Evolutionary conservation across 495 filamentous ascomycete genomes (phyloP).

Genomic region (Hypoxylon trugodes): DNA sequence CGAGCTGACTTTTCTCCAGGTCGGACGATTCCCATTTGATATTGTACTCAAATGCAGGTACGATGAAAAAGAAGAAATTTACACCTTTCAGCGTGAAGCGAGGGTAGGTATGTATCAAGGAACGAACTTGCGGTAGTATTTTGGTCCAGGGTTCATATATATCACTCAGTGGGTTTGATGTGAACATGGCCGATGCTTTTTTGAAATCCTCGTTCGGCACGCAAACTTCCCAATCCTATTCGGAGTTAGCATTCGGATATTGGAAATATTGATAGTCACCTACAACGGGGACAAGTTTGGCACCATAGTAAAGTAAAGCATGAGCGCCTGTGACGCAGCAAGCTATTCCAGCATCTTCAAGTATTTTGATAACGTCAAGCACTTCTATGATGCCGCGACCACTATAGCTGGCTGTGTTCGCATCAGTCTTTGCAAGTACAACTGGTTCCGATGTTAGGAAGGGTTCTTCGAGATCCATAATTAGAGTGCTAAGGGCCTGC

Average conservation of each 20-base stretch:
- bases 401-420: constrained; percentile 2
- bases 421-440: background rate
- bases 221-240: constrained; percentile 2
- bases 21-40: background rate
- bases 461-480: background rate
- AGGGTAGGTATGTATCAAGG: constrained; percentile 1
- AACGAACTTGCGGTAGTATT: background rate
- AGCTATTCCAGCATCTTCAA: background rate
- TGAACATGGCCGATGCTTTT: constrained; percentile 3
- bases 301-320: constrained; percentile 5
- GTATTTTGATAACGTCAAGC: constrained; percentile 1
- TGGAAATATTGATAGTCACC: background rate
- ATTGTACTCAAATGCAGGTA: background rate
- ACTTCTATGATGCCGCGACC: constrained; percentile 2
- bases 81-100: background rate
- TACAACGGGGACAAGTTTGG: background rate
- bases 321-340: background rate
- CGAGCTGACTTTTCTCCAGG: background rate
- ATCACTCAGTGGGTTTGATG: background rate
- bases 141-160: background rate
- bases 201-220: background rate
- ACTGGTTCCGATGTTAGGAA: background rate
- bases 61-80: constrained; percentile 1
- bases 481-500: too few relatives aligned
- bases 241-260: background rate